Base-by-base conservation (phyloP, 2,329 filamentous ascomycete genomes). In the Cladosporium cucumerinum region DNA sequence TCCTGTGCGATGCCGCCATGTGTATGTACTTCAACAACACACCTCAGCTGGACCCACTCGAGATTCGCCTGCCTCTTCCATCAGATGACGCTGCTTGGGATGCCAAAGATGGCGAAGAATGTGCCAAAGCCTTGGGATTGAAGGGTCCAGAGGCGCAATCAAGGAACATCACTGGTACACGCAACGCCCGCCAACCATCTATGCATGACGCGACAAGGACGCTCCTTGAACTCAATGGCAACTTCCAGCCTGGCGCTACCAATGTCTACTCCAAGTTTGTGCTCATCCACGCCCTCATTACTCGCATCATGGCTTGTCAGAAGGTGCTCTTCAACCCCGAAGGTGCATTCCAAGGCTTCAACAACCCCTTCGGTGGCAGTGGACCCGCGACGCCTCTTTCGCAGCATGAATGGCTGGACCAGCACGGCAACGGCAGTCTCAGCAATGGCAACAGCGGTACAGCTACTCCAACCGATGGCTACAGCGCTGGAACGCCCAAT, bases 221-320 rank as follows among this genome's bases (percentile, higher is more conserved):
- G 1, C 78, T 92, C 49, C 80, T 90, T 63, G 83, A 89, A 67
- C 78, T 80, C 6, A 83, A 81, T 11, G 82, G 84, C 67, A 82
- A 85, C 57, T 85, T 91, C 62, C 85, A 86, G 65, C 85, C 86
- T 3, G 85, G 86, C 52, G 85, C 84, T 25, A 92, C 89, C 1
- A 92, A 92, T 70, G 79, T 89, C 2, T 90, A 88, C 71, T 88
- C 87, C 39, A 92, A 92, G 72, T 92, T 92, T 71, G 84, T 92
- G 63, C 76, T 92, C 55, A 86, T 92, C 8, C 89, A 92, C 71
- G 86, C 85, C 14, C 79, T 93, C 61, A 82, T 90, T 63, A 81
- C 86, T 6, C 82, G 90, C 68, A 85, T 92, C 68, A 85, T 82
- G 78, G 77, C 79, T 62, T 76, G 79, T 49, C 83, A 83, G 70